Conservation (phyloP, 2,329 filamentous ascomycete species). For the Claviceps sp. region DNA sequence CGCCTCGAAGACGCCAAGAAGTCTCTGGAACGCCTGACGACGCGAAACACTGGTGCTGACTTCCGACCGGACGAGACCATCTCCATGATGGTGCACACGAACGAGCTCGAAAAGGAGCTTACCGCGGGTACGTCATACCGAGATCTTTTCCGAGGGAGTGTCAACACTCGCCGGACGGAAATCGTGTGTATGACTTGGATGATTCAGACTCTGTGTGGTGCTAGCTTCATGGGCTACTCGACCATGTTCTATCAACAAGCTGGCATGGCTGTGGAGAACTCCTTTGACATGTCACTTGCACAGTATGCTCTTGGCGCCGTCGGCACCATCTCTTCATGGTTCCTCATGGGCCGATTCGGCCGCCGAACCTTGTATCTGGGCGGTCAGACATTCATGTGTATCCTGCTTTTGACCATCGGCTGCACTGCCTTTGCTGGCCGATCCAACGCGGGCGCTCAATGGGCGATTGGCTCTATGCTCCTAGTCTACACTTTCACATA, state of each 20-base stretch:
- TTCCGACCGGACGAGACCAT: constrained; percentile 30
- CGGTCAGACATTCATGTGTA: constrained; percentile 35
- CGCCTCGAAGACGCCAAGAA: constrained; percentile 25
- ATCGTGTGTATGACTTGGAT: constrained; percentile 31
- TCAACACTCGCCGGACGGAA: constrained; percentile 31
- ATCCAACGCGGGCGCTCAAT: constrained; percentile 31
- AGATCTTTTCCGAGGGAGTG: constrained; percentile 32
- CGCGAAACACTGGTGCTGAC: constrained; percentile 19
- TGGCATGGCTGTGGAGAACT: constrained; percentile 24
- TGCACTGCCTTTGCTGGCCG: constrained; percentile 41
- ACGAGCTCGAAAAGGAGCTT: constrained; percentile 30
- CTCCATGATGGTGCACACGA: constrained; percentile 39
- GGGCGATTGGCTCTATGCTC: constrained; percentile 32
- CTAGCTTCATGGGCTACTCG: constrained; percentile 42
- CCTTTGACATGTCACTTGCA: constrained; percentile 27
- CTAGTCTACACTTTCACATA: constrained; percentile 31
- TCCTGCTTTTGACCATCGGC: constrained; percentile 28
- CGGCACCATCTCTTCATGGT: constrained; percentile 33
- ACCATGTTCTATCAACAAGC: constrained; percentile 36
- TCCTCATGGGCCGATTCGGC: constrained; percentile 28
- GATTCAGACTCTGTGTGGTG: constrained; percentile 26
- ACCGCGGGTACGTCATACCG: constrained; percentile 27
- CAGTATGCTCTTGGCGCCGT: constrained; percentile 30
- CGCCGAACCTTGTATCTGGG: constrained; percentile 30
- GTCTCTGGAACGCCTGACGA: constrained; percentile 26